A percentile compares a stretch with the other conserved stretches of the same genome.
Evolutionary conservation across 495 filamentous ascomycete genomes (phyloP).

Genomic region (Friedmanniomyces endolithicus): DNA sequence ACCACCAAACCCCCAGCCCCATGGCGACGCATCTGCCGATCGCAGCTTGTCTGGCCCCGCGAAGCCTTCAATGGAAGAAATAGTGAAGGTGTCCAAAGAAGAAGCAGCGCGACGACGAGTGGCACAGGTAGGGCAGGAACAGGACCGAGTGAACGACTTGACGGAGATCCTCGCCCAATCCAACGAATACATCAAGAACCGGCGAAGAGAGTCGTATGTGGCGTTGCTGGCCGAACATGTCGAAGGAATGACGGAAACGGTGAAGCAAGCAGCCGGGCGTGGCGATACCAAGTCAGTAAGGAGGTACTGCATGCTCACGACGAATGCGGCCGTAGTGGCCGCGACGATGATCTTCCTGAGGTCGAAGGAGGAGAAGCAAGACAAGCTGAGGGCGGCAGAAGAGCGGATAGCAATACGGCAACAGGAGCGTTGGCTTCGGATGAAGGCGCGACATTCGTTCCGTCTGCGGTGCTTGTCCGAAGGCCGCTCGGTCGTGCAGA

Average conservation of each 20-base stretch:
- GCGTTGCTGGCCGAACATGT: background rate
- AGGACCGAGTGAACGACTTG: background rate
- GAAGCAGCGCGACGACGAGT: background rate
- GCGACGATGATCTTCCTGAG: background rate
- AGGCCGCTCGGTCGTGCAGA: background rate
- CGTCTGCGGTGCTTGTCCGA: background rate
- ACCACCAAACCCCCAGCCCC: background rate
- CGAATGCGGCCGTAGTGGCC: background rate
- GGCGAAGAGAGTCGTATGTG: background rate
- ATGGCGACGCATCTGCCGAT: background rate
- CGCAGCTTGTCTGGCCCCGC: background rate
- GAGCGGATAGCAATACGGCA: background rate
- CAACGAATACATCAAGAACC: background rate
- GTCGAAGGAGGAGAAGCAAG: background rate
- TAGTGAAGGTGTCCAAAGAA: background rate
- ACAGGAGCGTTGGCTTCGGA: background rate
- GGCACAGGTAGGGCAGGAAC: background rate
- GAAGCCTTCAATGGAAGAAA: background rate
- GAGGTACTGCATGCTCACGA: background rate
- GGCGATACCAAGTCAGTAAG: background rate
- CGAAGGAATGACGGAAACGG: background rate
- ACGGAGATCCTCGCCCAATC: background rate
- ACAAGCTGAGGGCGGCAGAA: too few species aligned
- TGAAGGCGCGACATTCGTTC: conserved; percentile 1
- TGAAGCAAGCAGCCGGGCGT: background rate